Evolutionary conservation across 495 filamentous ascomycete species (phyloP), one percentile per base, ranked within the genome.

Genomic region (Pseudevernia furfuracea): DNA sequence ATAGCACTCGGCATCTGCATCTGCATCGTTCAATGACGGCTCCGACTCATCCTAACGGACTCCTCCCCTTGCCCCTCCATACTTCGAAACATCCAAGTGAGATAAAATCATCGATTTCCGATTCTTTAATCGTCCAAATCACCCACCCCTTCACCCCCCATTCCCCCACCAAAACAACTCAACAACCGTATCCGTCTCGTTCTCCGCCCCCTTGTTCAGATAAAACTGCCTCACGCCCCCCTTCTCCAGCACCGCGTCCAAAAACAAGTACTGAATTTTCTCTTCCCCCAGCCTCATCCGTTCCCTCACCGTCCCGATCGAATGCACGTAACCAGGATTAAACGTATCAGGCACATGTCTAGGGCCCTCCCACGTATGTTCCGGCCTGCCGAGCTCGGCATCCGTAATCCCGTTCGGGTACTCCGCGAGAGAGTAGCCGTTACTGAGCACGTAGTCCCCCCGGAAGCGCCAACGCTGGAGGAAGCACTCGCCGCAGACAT

Each of bases 401-500:
- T 53, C 23, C 10, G 19, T 55, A 21, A 34, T 76, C 58, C 21
- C 73, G 32, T 59, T 72, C 70, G 78, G 77, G 68, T 85, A 84
- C 46, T 80, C 74, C 23, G 79, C 73, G 34, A 86, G 72, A 1
- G 80, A 81, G 69, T 77, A 82, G 0, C 83, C 85, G 66, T 84
- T 85, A 10, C 81, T 79, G 46, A 87, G 63, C n/a, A 85, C 73
- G 73, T 79, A 84, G 25, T 78, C 75, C 64, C 84, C 83, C 19
- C 71, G 72, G 63, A 86, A 86, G 19, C 75, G 72, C 74, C 80
- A 87, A 44, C 82, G 78, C 65, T 83, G 81, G 48, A 86, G 71
- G 30, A 85, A 75, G 60, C 82, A 86, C 49, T 82, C 80, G 28
- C 83, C 83, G 66, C 83, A 87, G 3, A 82, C 71, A 39, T 81